Evolutionary conservation across 345 rosid species (phyloP), one percentile per base, ranked within the genome.

Genomic region (Acer saccharum): DNA sequence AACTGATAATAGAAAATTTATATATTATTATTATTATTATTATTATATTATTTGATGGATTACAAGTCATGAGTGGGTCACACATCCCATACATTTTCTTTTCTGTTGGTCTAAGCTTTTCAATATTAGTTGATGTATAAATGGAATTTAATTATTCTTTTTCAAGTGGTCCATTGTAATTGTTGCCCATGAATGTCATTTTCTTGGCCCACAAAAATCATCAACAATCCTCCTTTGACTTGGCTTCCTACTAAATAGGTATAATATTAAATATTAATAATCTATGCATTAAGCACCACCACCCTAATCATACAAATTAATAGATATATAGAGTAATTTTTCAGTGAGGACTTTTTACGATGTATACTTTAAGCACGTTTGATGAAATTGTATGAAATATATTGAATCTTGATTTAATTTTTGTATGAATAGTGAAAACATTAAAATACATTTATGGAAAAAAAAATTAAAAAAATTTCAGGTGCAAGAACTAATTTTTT

Each of bases 141-240:
- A 44, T 44, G 14, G 27, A 68, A 41, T 60, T 60, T 21, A 60
- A 18, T 60, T 54, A 17, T 14, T 3, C 21, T 10, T 39, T 41
- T 17, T 41, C 18, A 20, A 16, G 44, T 12, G 66, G 66, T 60
- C 55, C 39, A 72, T 23, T 43, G 7, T 23, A 43, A 61, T 44
- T 43, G 55, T 73, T 44, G 29, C 68, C 7, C 54, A 73, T 43
- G 41, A 63, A 63, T 74, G 77, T 74, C 77, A 44, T 17, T 44
- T 10, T 74, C 44, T 23, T 74, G 69, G 25, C 77, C 69, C 11
- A 23, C 46, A 20, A 23, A 35, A 35, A 44, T 16, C 17, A 44
- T 16, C 17, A 17, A 41, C 54, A 60, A 72, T 64, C 69, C 25
- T 48, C 44, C 44, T 64, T 63, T 74, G 77, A 74, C 69, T 46